A percentile compares a stretch with the other conserved stretches of the same genome.
phyloP scores from a whole-genome alignment of 1,284 basidiomycete species.

The Pisolithus thermaeus region DNA sequence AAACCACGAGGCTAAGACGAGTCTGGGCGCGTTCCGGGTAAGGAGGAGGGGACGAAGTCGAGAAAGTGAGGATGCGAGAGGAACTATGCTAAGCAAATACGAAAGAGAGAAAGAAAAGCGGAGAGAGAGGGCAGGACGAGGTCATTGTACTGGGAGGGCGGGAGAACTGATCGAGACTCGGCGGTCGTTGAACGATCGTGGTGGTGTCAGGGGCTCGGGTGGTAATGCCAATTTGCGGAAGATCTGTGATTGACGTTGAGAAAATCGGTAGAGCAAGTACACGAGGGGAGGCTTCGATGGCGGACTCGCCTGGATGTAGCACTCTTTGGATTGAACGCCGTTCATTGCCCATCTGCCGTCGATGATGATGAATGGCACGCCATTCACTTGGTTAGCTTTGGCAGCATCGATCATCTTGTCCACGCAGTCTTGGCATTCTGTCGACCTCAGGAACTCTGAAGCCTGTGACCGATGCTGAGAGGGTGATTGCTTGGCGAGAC shows the following conservation, averaged over 20 bases:
- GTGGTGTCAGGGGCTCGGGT: conserved; percentile 4
- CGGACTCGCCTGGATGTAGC: conserved; percentile 58
- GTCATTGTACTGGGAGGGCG: conserved; percentile 18
- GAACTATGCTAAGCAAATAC: background rate
- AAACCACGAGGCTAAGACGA: too few species aligned
- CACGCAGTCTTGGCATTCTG: conserved; percentile 65
- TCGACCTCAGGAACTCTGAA: conserved; percentile 56
- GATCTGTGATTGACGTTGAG: conserved; percentile 13
- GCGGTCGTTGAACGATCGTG: conserved; percentile 17
- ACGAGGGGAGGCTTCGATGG: background rate
- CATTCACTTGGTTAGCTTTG: conserved; percentile 64
- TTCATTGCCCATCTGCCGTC: conserved; percentile 75
- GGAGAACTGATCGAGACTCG: conserved; percentile 16
- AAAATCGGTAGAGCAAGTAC: background rate
- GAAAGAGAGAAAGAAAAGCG: background rate
- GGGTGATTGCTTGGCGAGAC: background rate
- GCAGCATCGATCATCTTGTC: conserved; percentile 63
- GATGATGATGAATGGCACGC: conserved; percentile 77
- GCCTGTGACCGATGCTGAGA: conserved; percentile 32
- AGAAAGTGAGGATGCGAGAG: background rate
- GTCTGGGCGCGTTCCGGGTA: too few species aligned
- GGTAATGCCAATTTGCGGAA: conserved; percentile 27
- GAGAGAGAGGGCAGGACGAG: background rate
- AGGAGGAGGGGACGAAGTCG: background rate
- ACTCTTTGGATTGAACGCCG: conserved; percentile 67